phyloP scores from a whole-genome alignment of 805 yeast genomes.

The Suhomyces prunicola region DNA sequence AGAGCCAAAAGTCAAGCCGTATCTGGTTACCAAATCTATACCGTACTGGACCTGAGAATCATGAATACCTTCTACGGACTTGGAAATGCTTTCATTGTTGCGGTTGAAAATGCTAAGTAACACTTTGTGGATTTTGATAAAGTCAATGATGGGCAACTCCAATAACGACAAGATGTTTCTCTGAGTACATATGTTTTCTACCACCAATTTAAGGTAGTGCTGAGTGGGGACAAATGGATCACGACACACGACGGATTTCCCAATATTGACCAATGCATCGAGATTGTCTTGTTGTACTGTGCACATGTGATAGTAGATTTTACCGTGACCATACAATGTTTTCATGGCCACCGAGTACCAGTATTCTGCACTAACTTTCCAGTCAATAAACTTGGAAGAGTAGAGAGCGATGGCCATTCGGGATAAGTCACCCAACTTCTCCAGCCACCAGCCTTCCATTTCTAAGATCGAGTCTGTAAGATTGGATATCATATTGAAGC shows the following conservation, averaged over 20 bases:
- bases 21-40: slow-evolving; percentile 59
- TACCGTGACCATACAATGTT: slow-evolving; percentile 78
- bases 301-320: slow-evolving; percentile 82
- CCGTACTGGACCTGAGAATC: slow-evolving; percentile 51
- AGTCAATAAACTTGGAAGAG: slow-evolving; percentile 75
- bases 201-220: slow-evolving; percentile 72
- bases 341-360: slow-evolving; percentile 79
- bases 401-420: slow-evolving; percentile 86
- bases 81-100: slow-evolving; percentile 8
- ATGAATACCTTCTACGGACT: slow-evolving; percentile 26
- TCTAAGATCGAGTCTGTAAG: slow-evolving; percentile 53
- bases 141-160: slow-evolving; percentile 58
- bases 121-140: slow-evolving; percentile 66
- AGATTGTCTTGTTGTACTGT: slow-evolving; percentile 77
- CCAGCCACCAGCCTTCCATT: slow-evolving; percentile 77
- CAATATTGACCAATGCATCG: slow-evolving; percentile 76
- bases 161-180: slow-evolving; percentile 55
- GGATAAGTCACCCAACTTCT: slow-evolving; percentile 80
- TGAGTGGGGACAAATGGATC: slow-evolving; percentile 84
- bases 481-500: slow-evolving; percentile 58
- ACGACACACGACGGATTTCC: slow-evolving; percentile 73
- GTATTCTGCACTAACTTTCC: slow-evolving; percentile 79
- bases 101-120: slow-evolving; percentile 47
- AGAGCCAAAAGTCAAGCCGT: slow-evolving; percentile 64
- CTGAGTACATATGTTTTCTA: slow-evolving; percentile 73